Evolutionary conservation across 306 rosid genomes (phyloP).

Genomic region (Prunus davidiana): DNA sequence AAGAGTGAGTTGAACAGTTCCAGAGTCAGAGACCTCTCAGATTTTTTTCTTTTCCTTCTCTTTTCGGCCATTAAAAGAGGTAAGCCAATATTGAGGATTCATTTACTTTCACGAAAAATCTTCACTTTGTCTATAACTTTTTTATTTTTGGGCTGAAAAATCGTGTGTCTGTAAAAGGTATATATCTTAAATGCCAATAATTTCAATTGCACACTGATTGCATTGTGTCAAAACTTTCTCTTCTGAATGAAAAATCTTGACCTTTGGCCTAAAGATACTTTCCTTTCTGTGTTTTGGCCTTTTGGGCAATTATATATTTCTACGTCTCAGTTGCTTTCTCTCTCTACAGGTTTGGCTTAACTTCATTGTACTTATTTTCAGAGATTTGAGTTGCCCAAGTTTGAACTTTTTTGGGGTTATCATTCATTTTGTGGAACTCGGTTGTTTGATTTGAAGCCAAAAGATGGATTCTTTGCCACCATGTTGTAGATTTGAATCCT

Average conservation of each 20-base stretch:
- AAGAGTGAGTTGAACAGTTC: not conserved
- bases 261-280: slow-evolving; percentile 18
- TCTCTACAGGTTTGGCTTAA: slow-evolving; percentile 14
- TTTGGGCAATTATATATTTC: not conserved
- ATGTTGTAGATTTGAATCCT: slow-evolving; percentile 39
- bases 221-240: not conserved
- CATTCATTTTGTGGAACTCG: slow-evolving; percentile 31
- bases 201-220: not conserved
- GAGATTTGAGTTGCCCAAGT: slow-evolving; percentile 20
- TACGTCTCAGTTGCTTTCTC: not conserved
- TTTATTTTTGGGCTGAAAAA: slow-evolving; percentile 5
- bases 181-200: not conserved
- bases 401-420: slow-evolving; percentile 21
- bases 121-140: slow-evolving; percentile 10
- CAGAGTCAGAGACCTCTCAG: not conserved
- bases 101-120: slow-evolving; percentile 8
- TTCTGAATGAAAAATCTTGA: slow-evolving; percentile 10
- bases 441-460: slow-evolving; percentile 38
- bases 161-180: slow-evolving; percentile 22
- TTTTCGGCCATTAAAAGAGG: not conserved
- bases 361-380: slow-evolving; percentile 26
- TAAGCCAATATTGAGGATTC: not conserved
- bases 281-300: slow-evolving; percentile 6
- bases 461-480: slow-evolving; percentile 33
- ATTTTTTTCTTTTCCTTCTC: slow-evolving; percentile 2